Conservation (phyloP, 495 filamentous ascomycete genomes). For the Darksidea phi region DNA sequence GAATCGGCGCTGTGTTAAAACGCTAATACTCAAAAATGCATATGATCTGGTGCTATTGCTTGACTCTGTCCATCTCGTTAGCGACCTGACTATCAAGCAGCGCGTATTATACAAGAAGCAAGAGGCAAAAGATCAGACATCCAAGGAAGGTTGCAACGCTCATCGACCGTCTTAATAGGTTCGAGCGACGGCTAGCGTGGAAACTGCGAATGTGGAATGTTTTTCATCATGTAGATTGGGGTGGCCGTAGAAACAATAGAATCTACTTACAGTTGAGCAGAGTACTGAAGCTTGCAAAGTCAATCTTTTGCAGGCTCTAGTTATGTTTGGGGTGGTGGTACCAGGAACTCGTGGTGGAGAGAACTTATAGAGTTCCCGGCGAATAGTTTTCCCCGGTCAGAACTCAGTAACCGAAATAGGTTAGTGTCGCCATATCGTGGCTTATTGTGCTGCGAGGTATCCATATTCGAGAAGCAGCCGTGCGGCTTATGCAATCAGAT, state of each 20-base stretch:
- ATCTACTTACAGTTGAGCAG: not conserved
- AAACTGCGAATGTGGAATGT: conserved; percentile 37
- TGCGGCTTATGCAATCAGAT: no score
- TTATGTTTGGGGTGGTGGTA: not conserved
- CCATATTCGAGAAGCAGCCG: no score
- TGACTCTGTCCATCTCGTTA: not conserved
- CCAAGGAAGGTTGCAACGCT: conserved; percentile 34
- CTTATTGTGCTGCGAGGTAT: no score
- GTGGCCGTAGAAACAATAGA: not conserved
- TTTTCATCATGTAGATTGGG: conserved; percentile 29
- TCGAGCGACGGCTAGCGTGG: conserved; percentile 33
- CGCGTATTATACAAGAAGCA: not conserved
- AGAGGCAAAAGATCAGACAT: conserved; percentile 28
- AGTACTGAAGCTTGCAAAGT: not conserved
- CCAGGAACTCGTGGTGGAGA: no score
- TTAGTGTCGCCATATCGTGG: no score
- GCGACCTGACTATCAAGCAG: not conserved
- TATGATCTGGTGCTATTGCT: no score
- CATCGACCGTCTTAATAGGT: conserved; percentile 27
- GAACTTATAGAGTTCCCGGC: not conserved
- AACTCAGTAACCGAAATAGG: no score
- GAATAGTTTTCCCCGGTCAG: not conserved
- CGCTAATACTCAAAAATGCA: no score
- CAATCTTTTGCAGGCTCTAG: not conserved
- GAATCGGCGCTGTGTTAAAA: no score